Base-by-base conservation (phyloP, 2,329 filamentous ascomycete species). In the Cladobotryum protrusum region DNA sequence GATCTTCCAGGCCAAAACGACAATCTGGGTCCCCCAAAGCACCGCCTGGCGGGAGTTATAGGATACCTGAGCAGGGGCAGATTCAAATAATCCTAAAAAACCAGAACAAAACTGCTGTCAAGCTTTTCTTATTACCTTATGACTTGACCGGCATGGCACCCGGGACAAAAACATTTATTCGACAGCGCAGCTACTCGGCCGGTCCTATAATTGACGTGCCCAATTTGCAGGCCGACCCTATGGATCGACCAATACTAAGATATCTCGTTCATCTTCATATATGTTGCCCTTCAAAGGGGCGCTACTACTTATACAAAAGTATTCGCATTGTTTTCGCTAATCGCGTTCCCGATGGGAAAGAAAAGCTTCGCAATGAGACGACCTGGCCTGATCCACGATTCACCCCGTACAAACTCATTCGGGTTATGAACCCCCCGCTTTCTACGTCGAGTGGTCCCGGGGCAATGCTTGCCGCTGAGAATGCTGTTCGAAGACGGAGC, bases 81-180 rank as follows among this genome's bases (percentile, higher is more conserved):
- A 75, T 99, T 13, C 93, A 99, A 61, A 95, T 99, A 56, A 86
- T 99, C 54, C 89, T 99, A 65, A 97, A 97, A 66, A 99, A 97
- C 61, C 92, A 91, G 14, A 96, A 97, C 71, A 97, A 97, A 65
- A 97, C 93, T 3, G 93, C 93, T 1, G 92, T 97, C 48, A 97
- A 99, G 67, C 75, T 99, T 1, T 97, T 97, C 59, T 76, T 97
- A 19, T 82, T 99, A 3, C 93, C 92, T 0, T 99, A 97, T 59
- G 90, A 97, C 63, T 74, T 99, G 1, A 78, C 82, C 1, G 92
- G 89, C 46, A 99, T 99, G 92, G 86, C 93, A 54, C 81, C 89
- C 0, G 90, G 90, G 0, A 95, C 89, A 14, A 97, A 97, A 68
- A 99, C 93, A 0, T 97, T 97, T 59, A 86, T 99, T 53, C 83